A percentile compares a stretch with the other conserved stretches of the same genome.
phyloP scores from a whole-genome alignment of 805 yeast genomes.

The Peterozyma xylosa region DNA sequence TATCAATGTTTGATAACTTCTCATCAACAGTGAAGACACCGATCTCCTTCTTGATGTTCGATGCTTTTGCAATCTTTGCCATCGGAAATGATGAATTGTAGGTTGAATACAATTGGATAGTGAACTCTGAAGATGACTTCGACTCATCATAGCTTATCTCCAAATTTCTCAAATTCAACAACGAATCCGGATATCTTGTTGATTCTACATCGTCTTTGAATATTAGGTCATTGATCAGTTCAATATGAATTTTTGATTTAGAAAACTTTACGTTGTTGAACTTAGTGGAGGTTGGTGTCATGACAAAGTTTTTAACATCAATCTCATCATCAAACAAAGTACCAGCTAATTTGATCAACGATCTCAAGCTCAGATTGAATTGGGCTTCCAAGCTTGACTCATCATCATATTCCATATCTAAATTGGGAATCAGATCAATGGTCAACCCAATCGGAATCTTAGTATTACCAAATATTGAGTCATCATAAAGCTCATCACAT shows the following conservation, averaged over 20 bases:
- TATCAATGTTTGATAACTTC: conserved; percentile 6
- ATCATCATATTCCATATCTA: not conserved
- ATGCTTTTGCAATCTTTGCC: not conserved
- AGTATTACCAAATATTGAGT: conserved; percentile 5
- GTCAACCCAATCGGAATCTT: conserved; percentile 1
- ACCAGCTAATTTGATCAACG: not conserved
- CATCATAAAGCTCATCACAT: not conserved
- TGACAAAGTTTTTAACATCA: not conserved
- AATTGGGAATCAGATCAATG: conserved; percentile 1
- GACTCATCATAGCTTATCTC: not conserved
- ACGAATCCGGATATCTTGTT: not conserved
- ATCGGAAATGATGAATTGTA: not conserved
- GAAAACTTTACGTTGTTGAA: not conserved
- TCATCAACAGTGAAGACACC: conserved; percentile 5
- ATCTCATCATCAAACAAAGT: not conserved
- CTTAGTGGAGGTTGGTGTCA: not conserved
- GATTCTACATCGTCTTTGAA: not conserved
- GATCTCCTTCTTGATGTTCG: conserved; percentile 1
- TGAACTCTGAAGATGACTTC: not conserved
- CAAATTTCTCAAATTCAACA: not conserved
- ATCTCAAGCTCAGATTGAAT: no score
- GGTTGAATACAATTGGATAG: not conserved
- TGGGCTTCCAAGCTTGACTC: not conserved
- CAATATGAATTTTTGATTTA: not conserved
- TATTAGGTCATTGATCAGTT: not conserved